phyloP scores from a whole-genome alignment of 73 alveolate genomes.

The Paramecium primaurelia region DNA sequence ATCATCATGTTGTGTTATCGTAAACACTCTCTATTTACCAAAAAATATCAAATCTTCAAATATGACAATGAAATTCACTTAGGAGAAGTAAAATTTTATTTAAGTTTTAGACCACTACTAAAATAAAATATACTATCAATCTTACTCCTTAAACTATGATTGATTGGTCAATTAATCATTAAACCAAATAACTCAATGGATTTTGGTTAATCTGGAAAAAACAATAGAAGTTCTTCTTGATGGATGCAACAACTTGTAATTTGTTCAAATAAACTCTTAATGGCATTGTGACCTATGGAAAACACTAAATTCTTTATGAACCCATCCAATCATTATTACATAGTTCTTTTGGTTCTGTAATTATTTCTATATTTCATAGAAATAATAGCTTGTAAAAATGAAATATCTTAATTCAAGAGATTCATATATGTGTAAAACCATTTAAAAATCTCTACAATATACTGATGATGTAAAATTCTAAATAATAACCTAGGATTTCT shows the following conservation, averaged over 20 bases:
- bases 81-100: background rate
- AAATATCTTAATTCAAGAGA: background rate
- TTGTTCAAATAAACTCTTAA: background rate
- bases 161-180: background rate
- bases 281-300: background rate
- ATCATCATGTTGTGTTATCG: background rate
- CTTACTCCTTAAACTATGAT: background rate
- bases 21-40: conserved; percentile 10
- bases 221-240: background rate
- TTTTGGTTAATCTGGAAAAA: background rate
- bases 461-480: background rate
- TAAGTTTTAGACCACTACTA: background rate
- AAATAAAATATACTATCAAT: background rate
- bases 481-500: background rate
- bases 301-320: background rate
- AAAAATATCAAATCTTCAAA: background rate
- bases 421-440: background rate
- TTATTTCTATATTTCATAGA: background rate
- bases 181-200: background rate
- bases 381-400: background rate
- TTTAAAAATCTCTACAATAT: background rate
- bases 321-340: background rate
- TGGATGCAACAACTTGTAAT: background rate
- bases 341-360: background rate
- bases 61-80: background rate